Conservation (phyloP, 768 basidiomycete genomes). For the Pleurotus cornucopiae region DNA sequence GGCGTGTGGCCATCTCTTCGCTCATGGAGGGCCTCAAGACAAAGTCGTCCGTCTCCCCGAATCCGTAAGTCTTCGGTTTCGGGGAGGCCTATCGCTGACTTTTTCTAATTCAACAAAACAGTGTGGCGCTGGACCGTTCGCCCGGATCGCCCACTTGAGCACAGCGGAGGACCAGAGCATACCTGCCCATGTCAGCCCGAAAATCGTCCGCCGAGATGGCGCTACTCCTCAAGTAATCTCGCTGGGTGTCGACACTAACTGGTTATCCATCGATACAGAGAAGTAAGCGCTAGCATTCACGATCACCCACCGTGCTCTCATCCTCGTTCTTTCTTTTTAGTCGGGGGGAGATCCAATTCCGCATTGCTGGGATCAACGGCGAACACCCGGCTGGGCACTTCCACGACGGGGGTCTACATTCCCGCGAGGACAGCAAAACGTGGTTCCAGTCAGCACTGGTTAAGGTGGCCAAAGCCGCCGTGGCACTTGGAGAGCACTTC, state of each 20-base stretch:
- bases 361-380: neutral
- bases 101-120: neutral
- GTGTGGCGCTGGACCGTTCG: neutral
- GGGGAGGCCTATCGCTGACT: neutral
- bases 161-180: neutral
- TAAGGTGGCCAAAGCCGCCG: neutral
- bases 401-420: neutral
- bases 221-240: neutral
- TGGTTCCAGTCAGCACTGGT: neutral
- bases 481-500: neutral
- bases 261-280: neutral
- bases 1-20: neutral
- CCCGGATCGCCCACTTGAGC: neutral
- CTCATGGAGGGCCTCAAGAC: neutral
- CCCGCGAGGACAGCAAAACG: neutral
- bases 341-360: neutral
- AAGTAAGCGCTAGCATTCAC: neutral
- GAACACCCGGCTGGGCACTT: neutral
- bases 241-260: neutral
- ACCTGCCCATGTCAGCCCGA: neutral
- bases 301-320: neutral
- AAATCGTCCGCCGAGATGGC: neutral
- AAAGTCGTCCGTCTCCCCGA: constrained; percentile 2
- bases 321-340: neutral
- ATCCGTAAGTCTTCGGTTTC: neutral